Evolutionary conservation across 371 early-diverging fungal species (phyloP).

Genomic region (Cokeromyces recurvatus): DNA sequence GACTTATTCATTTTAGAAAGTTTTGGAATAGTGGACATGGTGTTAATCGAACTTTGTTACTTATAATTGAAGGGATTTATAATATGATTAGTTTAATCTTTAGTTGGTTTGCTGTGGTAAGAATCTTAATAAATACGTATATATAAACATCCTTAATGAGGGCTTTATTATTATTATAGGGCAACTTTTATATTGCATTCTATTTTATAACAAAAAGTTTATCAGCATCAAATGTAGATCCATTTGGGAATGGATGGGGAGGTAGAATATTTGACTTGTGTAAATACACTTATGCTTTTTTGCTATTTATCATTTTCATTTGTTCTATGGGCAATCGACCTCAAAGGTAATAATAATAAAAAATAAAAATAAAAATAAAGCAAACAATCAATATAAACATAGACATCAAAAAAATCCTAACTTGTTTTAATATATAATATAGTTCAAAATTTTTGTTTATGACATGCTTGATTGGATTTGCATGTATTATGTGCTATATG

Average conservation of each 20-base stretch:
- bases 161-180: constrained; percentile 35
- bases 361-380: too few relatives aligned
- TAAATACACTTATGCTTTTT: constrained; percentile 57
- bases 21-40: constrained; percentile 64
- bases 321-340: constrained; percentile 82
- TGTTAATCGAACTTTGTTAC: constrained; percentile 53
- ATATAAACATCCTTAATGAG: background rate
- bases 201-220: constrained; percentile 62
- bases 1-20: constrained; percentile 46
- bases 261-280: constrained; percentile 43
- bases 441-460: constrained; percentile 39
- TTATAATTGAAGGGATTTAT: constrained; percentile 69
- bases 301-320: constrained; percentile 67
- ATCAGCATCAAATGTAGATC: constrained; percentile 28
- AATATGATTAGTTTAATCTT: constrained; percentile 69
- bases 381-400: background rate
- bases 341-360: constrained; percentile 59
- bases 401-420: background rate
- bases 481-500: constrained; percentile 45
- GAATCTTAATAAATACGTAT: constrained; percentile 6
- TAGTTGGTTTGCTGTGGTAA: constrained; percentile 79
- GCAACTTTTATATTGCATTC: constrained; percentile 76
- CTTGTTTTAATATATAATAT: background rate
- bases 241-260: constrained; percentile 56
- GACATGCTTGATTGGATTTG: constrained; percentile 31